Conservation (phyloP, 2,329 filamentous ascomycete genomes). For the Venturia effusa region DNA sequence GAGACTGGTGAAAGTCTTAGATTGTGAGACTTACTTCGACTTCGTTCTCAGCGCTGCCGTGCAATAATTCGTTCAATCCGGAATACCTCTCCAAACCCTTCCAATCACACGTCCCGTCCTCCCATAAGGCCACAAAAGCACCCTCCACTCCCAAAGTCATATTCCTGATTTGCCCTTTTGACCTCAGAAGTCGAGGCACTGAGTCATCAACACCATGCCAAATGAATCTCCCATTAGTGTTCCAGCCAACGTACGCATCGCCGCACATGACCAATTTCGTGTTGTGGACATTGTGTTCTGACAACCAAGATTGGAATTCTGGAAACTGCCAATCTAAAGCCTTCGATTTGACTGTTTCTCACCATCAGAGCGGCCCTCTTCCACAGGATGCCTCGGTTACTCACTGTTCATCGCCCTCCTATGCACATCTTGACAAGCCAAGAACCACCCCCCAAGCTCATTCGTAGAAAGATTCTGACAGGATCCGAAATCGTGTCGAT, state of each 20-base stretch:
- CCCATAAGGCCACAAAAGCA: background rate
- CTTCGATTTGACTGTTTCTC: background rate
- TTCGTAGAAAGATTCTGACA: background rate
- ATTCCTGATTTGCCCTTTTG: background rate
- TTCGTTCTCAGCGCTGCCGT: background rate
- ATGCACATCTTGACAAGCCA: background rate
- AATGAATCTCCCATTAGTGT: slow-evolving; percentile 3
- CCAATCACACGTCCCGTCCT: background rate
- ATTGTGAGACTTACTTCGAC: background rate
- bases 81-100: background rate
- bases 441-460: background rate
- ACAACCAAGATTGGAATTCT: background rate
- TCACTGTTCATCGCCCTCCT: background rate
- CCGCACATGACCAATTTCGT: background rate
- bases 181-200: background rate
- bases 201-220: slow-evolving; percentile 2
- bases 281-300: background rate
- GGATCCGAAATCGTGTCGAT: background rate
- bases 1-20: background rate
- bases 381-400: background rate
- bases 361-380: background rate
- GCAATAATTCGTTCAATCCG: background rate
- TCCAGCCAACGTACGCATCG: background rate
- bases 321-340: background rate
- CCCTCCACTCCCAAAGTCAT: background rate